Conservation (phyloP, 306 rosid genomes). For the Alnus glutinosa region DNA sequence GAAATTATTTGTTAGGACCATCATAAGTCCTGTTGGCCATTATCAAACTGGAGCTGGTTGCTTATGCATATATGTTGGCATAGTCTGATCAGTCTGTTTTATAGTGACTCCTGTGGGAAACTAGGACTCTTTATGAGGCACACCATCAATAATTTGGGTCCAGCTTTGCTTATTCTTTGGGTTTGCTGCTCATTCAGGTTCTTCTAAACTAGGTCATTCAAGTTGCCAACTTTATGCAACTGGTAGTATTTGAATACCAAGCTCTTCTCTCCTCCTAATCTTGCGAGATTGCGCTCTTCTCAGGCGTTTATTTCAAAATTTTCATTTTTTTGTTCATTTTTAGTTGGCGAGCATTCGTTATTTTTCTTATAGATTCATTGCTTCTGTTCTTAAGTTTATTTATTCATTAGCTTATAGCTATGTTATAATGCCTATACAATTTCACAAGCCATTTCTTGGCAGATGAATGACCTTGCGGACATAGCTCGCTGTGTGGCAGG, state of each 20-base stretch:
- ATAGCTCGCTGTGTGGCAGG: constrained; percentile 10
- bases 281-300: background rate
- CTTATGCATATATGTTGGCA: background rate
- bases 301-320: background rate
- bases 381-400: background rate
- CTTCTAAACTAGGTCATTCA: background rate
- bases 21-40: background rate
- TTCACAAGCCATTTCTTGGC: constrained; percentile 5
- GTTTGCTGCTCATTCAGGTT: constrained; percentile 3
- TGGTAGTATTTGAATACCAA: background rate
- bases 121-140: background rate
- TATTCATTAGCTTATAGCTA: background rate
- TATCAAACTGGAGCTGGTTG: background rate
- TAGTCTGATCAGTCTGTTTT: background rate
- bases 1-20: background rate
- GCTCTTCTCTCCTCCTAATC: background rate
- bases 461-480: constrained; percentile 9
- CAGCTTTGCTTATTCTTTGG: background rate
- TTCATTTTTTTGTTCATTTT: background rate
- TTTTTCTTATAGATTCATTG: constrained; percentile 1
- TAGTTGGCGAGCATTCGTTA: background rate
- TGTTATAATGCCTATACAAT: background rate
- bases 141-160: background rate
- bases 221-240: background rate
- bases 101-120: background rate